These are phyloP conservation scores for Neoarthrinium moseri DNA, from an alignment of 2,329 filamentous ascomycete species.

Conservation along the genomic window DNA sequence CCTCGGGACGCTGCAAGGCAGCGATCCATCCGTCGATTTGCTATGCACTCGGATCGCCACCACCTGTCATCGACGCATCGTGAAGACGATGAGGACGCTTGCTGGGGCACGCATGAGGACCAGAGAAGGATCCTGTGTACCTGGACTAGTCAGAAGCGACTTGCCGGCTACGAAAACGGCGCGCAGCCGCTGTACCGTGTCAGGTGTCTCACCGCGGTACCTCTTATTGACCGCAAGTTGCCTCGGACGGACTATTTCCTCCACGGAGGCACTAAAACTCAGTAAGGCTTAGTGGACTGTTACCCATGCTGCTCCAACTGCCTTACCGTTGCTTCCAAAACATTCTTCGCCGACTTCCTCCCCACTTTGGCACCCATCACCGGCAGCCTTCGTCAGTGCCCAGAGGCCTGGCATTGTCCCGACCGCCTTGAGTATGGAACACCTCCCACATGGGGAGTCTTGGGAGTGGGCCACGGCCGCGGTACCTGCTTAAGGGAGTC, in stretches of 20 bases:
- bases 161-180: no score
- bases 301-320: constrained; percentile 1
- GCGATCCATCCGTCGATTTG: no score
- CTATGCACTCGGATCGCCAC: no score
- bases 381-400: no score
- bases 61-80: no score
- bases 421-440: no score
- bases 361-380: constrained; percentile 1
- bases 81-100: no score
- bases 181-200: background rate
- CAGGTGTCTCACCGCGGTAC: background rate
- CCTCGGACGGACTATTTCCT: constrained; percentile 3
- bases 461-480: no score
- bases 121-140: background rate
- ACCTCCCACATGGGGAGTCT: no score
- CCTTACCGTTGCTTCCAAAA: constrained; percentile 1
- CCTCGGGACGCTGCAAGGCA: no score
- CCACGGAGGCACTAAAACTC: constrained; percentile 1
- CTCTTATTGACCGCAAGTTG: constrained; percentile 9
- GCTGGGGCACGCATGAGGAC: no score
- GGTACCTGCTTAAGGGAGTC: constrained; percentile 3
- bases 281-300: constrained; percentile 7
- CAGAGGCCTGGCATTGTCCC: background rate
- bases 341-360: background rate
- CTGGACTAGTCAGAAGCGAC: background rate